Evolutionary conservation across 345 rosid species (phyloP).

Genomic region (Boechera stricta): DNA sequence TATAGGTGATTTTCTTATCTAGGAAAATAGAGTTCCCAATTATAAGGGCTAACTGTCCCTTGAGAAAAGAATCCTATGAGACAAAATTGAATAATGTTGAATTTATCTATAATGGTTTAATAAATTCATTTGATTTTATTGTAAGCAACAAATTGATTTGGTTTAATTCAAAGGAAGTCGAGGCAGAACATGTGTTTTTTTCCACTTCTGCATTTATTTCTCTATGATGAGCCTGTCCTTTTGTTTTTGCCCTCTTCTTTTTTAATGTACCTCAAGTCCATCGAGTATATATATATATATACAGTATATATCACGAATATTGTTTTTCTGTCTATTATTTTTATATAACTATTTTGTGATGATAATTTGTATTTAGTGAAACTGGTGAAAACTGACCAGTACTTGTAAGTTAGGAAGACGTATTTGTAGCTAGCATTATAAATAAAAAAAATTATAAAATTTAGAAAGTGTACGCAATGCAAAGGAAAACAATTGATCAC

Average conservation of each 20-base stretch:
- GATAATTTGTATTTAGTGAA: background rate
- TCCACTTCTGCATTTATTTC: slow-evolving; percentile 28
- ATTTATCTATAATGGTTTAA: background rate
- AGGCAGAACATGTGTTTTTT: slow-evolving; percentile 33
- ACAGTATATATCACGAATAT: slow-evolving; percentile 1
- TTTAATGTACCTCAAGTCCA: too few species aligned
- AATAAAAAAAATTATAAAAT: too few species aligned
- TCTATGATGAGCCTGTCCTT: slow-evolving; percentile 32
- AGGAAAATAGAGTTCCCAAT: slow-evolving; percentile 22
- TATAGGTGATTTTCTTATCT: slow-evolving; percentile 14
- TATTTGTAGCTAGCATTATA: background rate
- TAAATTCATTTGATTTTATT: slow-evolving; percentile 5
- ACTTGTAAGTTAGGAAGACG: background rate
- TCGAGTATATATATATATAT: background rate
- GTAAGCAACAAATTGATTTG: background rate
- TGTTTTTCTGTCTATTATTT: background rate
- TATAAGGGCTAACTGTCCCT: slow-evolving; percentile 18
- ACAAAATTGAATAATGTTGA: background rate
- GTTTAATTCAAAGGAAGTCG: slow-evolving; percentile 6
- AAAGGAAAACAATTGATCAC: too few species aligned
- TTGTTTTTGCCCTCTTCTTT: slow-evolving; percentile 23
- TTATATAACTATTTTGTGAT: background rate
- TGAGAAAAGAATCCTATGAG: slow-evolving; percentile 22
- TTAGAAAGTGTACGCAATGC: too few species aligned
- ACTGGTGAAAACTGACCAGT: background rate